Percentiles rank a stretch among this genome's conserved stretches.
Conservation (phyloP, 306 rosid species). For the Hippophae gyantsensis region DNA sequence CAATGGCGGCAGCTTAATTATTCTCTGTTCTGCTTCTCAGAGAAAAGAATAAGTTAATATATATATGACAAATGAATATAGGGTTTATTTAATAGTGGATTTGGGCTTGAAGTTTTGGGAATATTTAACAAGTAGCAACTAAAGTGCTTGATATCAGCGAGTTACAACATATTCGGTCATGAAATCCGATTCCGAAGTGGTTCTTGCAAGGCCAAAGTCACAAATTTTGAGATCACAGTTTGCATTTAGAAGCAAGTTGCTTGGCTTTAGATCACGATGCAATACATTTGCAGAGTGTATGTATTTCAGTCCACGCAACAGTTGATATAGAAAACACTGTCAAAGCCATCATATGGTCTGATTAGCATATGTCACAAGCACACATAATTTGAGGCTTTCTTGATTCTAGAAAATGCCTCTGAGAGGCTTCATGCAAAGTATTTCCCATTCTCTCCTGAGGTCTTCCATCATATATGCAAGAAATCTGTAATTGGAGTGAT, state of each 20-base stretch:
- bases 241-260: slow-evolving; percentile 56
- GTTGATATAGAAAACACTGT: slow-evolving; percentile 59
- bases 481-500: no score
- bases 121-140: slow-evolving; percentile 29
- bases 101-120: no score
- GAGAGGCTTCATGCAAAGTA: no score
- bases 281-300: slow-evolving; percentile 61
- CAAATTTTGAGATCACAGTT: slow-evolving; percentile 67
- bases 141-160: slow-evolving; percentile 70
- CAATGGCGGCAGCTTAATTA: no score
- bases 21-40: no score
- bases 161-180: slow-evolving; percentile 76
- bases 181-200: slow-evolving; percentile 66
- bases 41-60: no score
- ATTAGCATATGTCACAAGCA: not conserved
- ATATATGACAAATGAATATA: no score
- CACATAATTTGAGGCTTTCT: no score
- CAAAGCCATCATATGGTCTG: slow-evolving; percentile 10
- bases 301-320: slow-evolving; percentile 60
- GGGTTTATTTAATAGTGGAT: no score
- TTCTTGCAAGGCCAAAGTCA: slow-evolving; percentile 78
- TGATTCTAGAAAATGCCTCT: no score
- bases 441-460: no score
- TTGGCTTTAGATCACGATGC: slow-evolving; percentile 70
- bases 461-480: no score